Conservation (phyloP, 805 yeast species). For the Sugiyamaella chiloensis region DNA sequence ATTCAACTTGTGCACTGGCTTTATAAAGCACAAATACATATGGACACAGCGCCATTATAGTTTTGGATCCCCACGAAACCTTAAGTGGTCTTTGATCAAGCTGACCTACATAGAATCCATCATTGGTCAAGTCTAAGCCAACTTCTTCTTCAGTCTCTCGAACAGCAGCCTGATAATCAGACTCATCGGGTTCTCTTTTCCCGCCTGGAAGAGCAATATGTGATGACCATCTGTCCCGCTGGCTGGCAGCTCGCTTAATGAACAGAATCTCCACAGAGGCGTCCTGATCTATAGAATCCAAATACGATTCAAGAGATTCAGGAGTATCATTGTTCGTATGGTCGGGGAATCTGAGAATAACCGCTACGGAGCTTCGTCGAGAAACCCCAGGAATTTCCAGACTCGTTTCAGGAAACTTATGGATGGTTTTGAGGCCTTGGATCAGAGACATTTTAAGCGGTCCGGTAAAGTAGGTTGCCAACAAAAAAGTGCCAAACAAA, state of each 20-base stretch:
- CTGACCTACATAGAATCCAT: slow-evolving; percentile 33
- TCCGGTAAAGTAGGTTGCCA: background rate
- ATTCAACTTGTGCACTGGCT: slow-evolving; percentile 22
- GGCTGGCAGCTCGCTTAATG: slow-evolving; percentile 36
- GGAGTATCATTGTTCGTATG: background rate
- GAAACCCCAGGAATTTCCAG: slow-evolving; percentile 14
- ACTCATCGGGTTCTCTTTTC: slow-evolving; percentile 35
- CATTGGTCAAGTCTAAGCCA: slow-evolving; percentile 33
- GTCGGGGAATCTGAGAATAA: slow-evolving; percentile 24
- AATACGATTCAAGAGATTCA: background rate
- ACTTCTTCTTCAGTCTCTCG: slow-evolving; percentile 40
- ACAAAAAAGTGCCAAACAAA: too few relatives aligned
- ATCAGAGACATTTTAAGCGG: slow-evolving; percentile 11
- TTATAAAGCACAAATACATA: slow-evolving; percentile 32
- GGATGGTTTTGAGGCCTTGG: slow-evolving; percentile 15
- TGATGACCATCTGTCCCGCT: slow-evolving; percentile 40
- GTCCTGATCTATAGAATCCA: background rate
- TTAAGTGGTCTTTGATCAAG: slow-evolving; percentile 35
- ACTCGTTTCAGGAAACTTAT: slow-evolving; percentile 15
- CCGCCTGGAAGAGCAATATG: slow-evolving; percentile 43
- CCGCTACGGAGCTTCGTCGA: slow-evolving; percentile 27
- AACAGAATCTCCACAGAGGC: slow-evolving; percentile 34
- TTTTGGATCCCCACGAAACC: slow-evolving; percentile 33
- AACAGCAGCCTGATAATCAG: slow-evolving; percentile 34
- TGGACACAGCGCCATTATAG: slow-evolving; percentile 36